Evolutionary conservation across 257 asterid genomes (phyloP), one percentile per base, ranked within the genome.

Genomic region (Schizonepeta tenuifolia): DNA sequence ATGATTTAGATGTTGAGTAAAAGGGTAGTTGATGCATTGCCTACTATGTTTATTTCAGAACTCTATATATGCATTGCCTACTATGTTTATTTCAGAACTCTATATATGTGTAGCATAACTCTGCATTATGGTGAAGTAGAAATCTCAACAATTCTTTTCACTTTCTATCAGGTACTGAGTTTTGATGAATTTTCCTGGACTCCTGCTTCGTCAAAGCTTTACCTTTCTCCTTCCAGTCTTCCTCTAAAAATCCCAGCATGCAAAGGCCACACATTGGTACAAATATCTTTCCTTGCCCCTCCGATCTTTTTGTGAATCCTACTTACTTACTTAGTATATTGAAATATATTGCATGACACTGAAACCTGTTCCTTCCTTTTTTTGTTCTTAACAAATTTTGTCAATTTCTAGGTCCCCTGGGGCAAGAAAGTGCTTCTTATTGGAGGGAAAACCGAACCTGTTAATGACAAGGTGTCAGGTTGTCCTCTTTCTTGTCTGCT

Each of bases 251-350:
- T 95, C 38, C 98, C 99, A 43, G 94, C 99, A 63, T 95, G 99
- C 98, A 95, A 85, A 90, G 98, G 98, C 74, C 99, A 95, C 78
- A 46, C 89, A 81, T 80, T 95, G 98, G 99, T 93, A 93, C 67
- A 67, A 24, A 66, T 36, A 67, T 55, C 57, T 28, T 74, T 41
- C 64, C 57, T 65, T 9, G 61, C 36, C 46, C 7, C 22, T 69
- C 26, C 6, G 12, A 38, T 67, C 22, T 43, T 47, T 58, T 8
- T n/a, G 17, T 8, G 15, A 4, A 22, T 36, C 38, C 75, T 60
- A 31, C 74, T n/a, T n/a, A n/a, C n/a, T n/a, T n/a, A n/a, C n/a
- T 49, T 74, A 40, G 43, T 49, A 55, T 54, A 70, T n/a, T 44
- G 35, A 46, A 18, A 20, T 35, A 36, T 6, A 58, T 28, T 40